Percentiles rank a stretch among this genome's conserved stretches.
phyloP scores from a whole-genome alignment of 352 stramenopile species.

The Pythium phragmiticola region DNA sequence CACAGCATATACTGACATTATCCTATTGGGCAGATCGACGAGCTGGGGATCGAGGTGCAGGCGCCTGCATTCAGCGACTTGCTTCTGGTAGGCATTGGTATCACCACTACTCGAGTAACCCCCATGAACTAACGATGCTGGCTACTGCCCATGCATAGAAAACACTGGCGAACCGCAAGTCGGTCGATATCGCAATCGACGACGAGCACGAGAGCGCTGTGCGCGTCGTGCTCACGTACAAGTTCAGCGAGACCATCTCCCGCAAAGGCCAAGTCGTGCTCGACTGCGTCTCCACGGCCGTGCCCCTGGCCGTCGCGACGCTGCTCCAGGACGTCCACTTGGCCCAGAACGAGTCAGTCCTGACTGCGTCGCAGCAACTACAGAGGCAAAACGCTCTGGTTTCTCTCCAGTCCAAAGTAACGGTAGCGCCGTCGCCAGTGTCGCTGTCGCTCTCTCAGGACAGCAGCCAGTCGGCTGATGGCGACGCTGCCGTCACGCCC shows the following conservation, averaged over 20 bases:
- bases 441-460: too few relatives aligned
- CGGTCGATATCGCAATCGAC: conserved; percentile 40
- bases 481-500: too few relatives aligned
- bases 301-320: conserved; percentile 32
- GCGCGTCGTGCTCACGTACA: conserved; percentile 51
- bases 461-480: too few relatives aligned
- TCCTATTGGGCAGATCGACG: conserved; percentile 40
- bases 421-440: too few relatives aligned
- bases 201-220: conserved; percentile 7
- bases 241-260: conserved; percentile 55
- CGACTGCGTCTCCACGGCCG: conserved; percentile 30
- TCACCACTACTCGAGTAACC: too few relatives aligned
- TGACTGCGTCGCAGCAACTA: conserved; percentile 33
- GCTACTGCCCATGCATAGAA: conserved; percentile 22
- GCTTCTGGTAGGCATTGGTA: conserved; percentile 32
- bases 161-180: conserved; percentile 38
- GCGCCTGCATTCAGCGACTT: conserved; percentile 33
- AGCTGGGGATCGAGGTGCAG: conserved; percentile 55
- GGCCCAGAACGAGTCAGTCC: conserved; percentile 31
- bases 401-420: too few relatives aligned
- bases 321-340: conserved; percentile 44
- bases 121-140: too few relatives aligned
- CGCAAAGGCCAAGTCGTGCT: conserved; percentile 45
- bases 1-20: background rate
- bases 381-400: background rate